Base-by-base conservation (phyloP, 2,329 filamentous ascomycete species). In the Didymella glomerata region DNA sequence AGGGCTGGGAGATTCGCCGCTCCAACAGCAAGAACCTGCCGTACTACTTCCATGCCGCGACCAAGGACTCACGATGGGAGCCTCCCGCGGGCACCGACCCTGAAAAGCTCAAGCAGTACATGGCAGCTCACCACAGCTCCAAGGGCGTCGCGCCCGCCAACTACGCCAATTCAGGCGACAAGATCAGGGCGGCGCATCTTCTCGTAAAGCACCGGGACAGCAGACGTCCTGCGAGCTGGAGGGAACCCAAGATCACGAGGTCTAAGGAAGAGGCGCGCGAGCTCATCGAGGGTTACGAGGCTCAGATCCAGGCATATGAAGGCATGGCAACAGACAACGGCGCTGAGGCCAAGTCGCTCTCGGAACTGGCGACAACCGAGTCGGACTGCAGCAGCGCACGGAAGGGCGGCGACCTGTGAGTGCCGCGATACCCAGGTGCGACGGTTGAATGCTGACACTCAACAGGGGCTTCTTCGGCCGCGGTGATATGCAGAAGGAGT, bases 11-110 rank as follows among this genome's bases (percentile, higher is more conserved):
- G 82, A 92, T 99, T 75, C 92, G 95, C 78, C 92, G 96, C 82
- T 97, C 92, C 79, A 96, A 97, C 83, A 96, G 92, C 79, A 98
- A 97, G 84, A 96, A 96, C 81, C 90, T 98, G 34, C 95, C 95
- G 36, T 99, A 99, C 84, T 99, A 98, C 84, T 98, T 97, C 89
- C 96, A 97, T 80, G 83, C 90, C 45, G 82, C 81, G 68, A 91
- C 92, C 64, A 94, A 93, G 78, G 88, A 92, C 76, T 98, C 95
- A 64, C 88, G 92, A 80, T 99, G 95, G 95, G 95, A 98, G 76
- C 94, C 95, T 3, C 95, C 95, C 9, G 78, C 86, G 44, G 91
- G 89, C 65, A 95, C 93, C 69, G 92, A 99, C 80, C 91, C 91
- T 57, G 93, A 97, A 70, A 92, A 90, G 80, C 87, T 99, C 66